Conservation (phyloP, 805 yeast species). For the Zygosaccharomyces rouxii region DNA sequence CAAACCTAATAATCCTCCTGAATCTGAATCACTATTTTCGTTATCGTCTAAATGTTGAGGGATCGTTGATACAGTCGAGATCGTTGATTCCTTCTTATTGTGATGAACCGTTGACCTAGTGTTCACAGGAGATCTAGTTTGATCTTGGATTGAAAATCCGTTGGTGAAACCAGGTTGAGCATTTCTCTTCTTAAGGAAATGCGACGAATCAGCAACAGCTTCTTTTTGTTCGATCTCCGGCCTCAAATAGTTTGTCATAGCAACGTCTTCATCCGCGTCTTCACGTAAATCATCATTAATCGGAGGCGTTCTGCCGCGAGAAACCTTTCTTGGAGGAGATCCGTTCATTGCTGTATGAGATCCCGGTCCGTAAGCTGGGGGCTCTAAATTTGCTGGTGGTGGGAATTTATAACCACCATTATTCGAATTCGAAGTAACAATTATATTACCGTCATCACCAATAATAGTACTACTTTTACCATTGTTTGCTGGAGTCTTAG, state of each 20-base stretch:
- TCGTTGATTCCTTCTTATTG: slow-evolving; percentile 24
- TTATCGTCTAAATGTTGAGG: slow-evolving; percentile 25
- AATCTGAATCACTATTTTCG: slow-evolving; percentile 15
- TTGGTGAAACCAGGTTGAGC: not conserved
- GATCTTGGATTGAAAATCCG: not conserved
- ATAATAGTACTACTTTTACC: slow-evolving; percentile 3
- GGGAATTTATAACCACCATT: slow-evolving; percentile 35
- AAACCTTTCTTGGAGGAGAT: slow-evolving; percentile 21
- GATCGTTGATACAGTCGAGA: slow-evolving; percentile 34
- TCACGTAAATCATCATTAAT: not conserved
- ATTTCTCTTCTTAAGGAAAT: not conserved
- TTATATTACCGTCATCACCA: slow-evolving; percentile 17
- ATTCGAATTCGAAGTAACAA: slow-evolving; percentile 31
- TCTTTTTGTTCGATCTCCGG: slow-evolving; percentile 1
- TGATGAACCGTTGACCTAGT: slow-evolving; percentile 12
- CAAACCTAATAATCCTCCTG: slow-evolving; percentile 16
- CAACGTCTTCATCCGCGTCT: not conserved
- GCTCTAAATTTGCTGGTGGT: slow-evolving; percentile 24
- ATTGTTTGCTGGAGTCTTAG: slow-evolving; percentile 10
- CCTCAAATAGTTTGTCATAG: slow-evolving; percentile 1
- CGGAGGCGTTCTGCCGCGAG: slow-evolving; percentile 1
- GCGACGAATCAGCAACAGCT: slow-evolving; percentile 2
- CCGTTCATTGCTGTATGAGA: slow-evolving; percentile 29
- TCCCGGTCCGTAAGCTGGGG: slow-evolving; percentile 16
- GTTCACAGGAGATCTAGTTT: slow-evolving; percentile 1